phyloP scores from a whole-genome alignment of 169 alveolate species.

The Eimeria maxima region DNA sequence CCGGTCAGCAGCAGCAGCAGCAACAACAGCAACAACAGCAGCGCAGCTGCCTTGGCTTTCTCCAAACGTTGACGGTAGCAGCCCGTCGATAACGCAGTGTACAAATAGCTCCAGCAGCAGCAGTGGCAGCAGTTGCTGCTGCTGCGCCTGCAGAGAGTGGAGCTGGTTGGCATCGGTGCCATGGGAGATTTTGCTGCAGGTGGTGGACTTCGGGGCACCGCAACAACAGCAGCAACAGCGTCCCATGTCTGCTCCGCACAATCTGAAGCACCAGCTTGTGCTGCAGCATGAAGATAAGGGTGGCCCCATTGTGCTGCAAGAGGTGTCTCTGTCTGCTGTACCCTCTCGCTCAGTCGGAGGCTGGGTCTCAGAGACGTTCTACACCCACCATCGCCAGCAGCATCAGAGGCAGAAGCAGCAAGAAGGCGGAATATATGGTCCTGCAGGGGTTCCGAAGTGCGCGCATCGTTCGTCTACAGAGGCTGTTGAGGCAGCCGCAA shows the following conservation, averaged over 20 bases:
- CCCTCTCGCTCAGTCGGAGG: conserved; percentile 35
- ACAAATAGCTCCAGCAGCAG: background rate
- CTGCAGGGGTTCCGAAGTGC: background rate
- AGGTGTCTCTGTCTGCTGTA: conserved; percentile 9
- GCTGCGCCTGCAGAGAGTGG: conserved; percentile 28
- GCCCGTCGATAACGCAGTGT: background rate
- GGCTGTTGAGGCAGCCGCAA: background rate
- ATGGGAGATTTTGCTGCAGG: conserved; percentile 49
- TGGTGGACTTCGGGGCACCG: conserved; percentile 27
- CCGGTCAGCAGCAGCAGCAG: background rate
- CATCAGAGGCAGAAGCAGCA: background rate
- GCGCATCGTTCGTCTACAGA: background rate
- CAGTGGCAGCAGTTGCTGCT: conserved; percentile 35
- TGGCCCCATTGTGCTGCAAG: conserved; percentile 5
- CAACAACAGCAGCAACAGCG: conserved; percentile 19
- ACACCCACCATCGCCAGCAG: background rate
- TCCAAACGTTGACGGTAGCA: background rate
- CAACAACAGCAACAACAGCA: conserved; percentile 22
- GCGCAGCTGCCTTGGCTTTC: conserved; percentile 18
- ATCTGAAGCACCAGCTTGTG: background rate
- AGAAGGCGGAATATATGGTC: background rate
- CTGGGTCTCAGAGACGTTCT: conserved; percentile 22
- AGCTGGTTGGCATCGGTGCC: conserved; percentile 42
- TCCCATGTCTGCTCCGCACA: background rate
- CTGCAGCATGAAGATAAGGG: background rate